Evolutionary conservation across 2,329 filamentous ascomycete genomes (phyloP).

Genomic region (Trichophyton simii): DNA sequence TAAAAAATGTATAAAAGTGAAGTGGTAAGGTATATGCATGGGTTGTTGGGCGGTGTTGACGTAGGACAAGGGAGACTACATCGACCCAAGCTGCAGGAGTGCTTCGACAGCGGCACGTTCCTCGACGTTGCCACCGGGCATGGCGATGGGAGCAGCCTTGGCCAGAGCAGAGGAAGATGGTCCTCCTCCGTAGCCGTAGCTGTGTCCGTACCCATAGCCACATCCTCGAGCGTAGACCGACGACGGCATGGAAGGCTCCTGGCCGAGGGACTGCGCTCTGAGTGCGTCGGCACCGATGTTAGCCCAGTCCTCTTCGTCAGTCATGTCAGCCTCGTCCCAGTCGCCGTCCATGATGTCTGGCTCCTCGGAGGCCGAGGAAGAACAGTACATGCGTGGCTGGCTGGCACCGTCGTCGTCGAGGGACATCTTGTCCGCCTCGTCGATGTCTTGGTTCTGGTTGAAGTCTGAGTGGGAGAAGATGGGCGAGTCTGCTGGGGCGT

Average conservation of each 20-base stretch:
- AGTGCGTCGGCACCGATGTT: conserved; percentile 76
- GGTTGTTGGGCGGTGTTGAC: background rate
- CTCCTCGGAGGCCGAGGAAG: conserved; percentile 54
- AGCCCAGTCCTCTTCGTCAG: conserved; percentile 94
- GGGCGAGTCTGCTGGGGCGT: conserved; percentile 56
- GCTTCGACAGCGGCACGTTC: conserved; percentile 39
- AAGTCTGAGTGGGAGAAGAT: conserved; percentile 58
- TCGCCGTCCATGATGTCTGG: conserved; percentile 57
- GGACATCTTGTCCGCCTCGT: conserved; percentile 95
- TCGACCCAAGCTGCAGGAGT: conserved; percentile 36
- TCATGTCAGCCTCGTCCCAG: conserved; percentile 72
- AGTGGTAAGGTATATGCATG: conserved; percentile 1
- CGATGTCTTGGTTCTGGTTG: conserved; percentile 51
- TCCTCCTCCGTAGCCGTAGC: conserved; percentile 21
- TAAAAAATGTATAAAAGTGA: background rate
- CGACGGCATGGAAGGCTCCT: background rate
- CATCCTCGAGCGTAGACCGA: background rate
- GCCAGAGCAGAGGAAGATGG: conserved; percentile 28
- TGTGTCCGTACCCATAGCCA: conserved; percentile 14
- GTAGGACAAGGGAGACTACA: conserved; percentile 23
- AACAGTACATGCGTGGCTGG: conserved; percentile 43
- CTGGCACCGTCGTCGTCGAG: conserved; percentile 56
- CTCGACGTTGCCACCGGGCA: conserved; percentile 26
- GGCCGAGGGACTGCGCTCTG: conserved; percentile 46
- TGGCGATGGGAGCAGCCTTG: conserved; percentile 28